phyloP scores from a whole-genome alignment of 495 filamentous ascomycete species.

The Cercophora sp. region DNA sequence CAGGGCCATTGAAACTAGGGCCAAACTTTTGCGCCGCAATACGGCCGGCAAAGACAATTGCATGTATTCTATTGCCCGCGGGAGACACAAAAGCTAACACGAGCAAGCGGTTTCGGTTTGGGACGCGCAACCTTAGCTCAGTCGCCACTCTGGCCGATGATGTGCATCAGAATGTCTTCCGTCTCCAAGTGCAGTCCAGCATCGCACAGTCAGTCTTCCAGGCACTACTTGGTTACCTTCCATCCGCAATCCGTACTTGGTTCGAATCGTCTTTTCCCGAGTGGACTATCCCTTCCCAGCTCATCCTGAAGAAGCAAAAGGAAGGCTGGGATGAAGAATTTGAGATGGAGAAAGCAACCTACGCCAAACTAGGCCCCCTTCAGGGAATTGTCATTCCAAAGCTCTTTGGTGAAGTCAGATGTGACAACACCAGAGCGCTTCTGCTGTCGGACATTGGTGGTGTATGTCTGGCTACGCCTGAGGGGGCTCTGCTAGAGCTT shows the following conservation, averaged over 20 bases:
- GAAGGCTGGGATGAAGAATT: slow-evolving; percentile 13
- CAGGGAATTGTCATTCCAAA: slow-evolving; percentile 14
- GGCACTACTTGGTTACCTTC: neutral
- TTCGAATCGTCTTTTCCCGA: slow-evolving; percentile 12
- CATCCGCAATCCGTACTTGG: neutral
- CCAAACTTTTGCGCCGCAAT: slow-evolving; percentile 2
- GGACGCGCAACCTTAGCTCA: slow-evolving; percentile 11
- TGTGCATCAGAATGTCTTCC: slow-evolving; percentile 10
- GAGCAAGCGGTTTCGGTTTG: slow-evolving; percentile 12
- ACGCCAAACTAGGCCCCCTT: slow-evolving; percentile 11
- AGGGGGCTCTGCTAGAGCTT: slow-evolving; percentile 11
- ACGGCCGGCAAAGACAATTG: slow-evolving; percentile 8
- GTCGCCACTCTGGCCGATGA: slow-evolving; percentile 4
- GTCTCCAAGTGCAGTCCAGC: slow-evolving; percentile 10
- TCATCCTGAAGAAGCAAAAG: slow-evolving; percentile 17
- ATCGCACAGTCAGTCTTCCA: neutral
- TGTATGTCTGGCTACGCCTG: slow-evolving; percentile 6
- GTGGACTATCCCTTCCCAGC: slow-evolving; percentile 11
- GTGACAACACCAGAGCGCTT: slow-evolving; percentile 10
- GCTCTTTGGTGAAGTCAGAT: slow-evolving; percentile 13
- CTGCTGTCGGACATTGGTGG: slow-evolving; percentile 16
- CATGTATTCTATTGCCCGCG: neutral
- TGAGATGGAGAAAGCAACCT: slow-evolving; percentile 16
- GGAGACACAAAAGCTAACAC: neutral
- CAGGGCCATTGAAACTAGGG: slow-evolving; percentile 9